Base-by-base conservation (phyloP, 2,329 filamentous ascomycete genomes). In the Thermomyces lanuginosus region DNA sequence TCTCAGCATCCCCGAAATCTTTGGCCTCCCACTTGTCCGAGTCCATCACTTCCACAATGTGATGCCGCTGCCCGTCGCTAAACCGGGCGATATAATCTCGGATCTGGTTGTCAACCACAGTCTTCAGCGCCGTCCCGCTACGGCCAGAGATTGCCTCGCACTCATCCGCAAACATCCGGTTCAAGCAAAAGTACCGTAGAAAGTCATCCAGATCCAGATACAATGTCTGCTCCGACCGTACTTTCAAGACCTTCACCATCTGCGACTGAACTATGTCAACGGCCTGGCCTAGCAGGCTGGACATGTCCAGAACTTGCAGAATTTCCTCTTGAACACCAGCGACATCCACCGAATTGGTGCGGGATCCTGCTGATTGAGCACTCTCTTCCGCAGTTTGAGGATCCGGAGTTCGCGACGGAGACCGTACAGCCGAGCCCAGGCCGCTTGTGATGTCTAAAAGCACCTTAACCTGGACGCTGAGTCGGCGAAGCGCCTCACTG, bases 391-490 rank as follows among this genome's bases (percentile, higher is more conserved):
- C 49, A 9, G 44, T 56, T 19, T 56, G 50, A 3, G 48, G 33
- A 22, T 51, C 53, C 2, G 60, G 63, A 32, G 61, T 66, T 35
- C 51, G 53, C 8, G 56, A 48, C 9, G 64, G 62, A 1, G 64
- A 66, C 31, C 52, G 55, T 14, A 60, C 36, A 16, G 48, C 45
- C 23, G 42, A 51, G 16, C 60, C 49, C 18, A 59, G 36, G 12
- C 53, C 53, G 47, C 83, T 92, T 1, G 84, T 89, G 11, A 92
- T 79, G 50, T 98, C 89, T 6, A 98, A 63, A n/a, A 98, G 56
- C 6, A 95, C 74, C 50, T 98, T 98, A 29, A 89, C 78, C 48
- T 95, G 86, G 0, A 82, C 84, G 10, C 81, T 82, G 5, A 93
- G 59, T 42, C 89, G 69, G 30, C 89, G 67, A 24, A 98, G 51